Base-by-base conservation (phyloP, 2,329 filamentous ascomycete genomes). In the Sporothrix curviconia region DNA sequence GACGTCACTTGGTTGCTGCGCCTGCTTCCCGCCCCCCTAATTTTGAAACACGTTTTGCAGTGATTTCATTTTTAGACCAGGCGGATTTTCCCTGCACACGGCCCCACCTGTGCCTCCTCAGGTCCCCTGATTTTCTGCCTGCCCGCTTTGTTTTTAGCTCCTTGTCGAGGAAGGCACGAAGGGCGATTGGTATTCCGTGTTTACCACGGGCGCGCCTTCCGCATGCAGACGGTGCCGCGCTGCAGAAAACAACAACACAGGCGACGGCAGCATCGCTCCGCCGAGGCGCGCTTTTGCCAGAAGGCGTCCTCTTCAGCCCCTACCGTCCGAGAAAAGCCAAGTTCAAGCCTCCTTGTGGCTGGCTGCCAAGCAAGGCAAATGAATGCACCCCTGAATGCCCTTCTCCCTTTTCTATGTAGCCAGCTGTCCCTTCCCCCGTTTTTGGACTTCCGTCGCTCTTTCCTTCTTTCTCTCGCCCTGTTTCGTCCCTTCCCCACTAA, bases 21-120 rank as follows among this genome's bases (percentile, higher is more conserved):
- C 34, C 54, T 34, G 24, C 28, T 43, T 49, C 36, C 34, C 42
- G 30, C 28, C 54, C 22, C 51, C 42, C 34, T 25, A 49, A 49
- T 40, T 49, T 47, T 55, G 54, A 56, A 56, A 56, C 54, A 40
- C 42, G 32, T 55, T 49, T 46, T n/a, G 42, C 22, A 46, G 40
- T 17, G 28, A 54, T 34, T 37, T 46, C 52, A 36, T 55, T 36
- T 55, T 55, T 55, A 46, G 52, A 46, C 40, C 19, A 44, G 52
- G 51, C 52, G 22, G 52, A 36, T 36, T 55, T 22, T 32, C n/a
- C 36, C 6, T 19, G 37, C 25, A 34, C 12, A 14, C 15, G 17
- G 47, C 19, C 50, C 50, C 50, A 53, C 50, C 37, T 17, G 50
- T 32, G 50, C 51, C n/a, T 32, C 25, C 37, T 42, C 37, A n/a